phyloP scores from a whole-genome alignment of 805 yeast genomes.

The Ogataea ramenticola region DNA sequence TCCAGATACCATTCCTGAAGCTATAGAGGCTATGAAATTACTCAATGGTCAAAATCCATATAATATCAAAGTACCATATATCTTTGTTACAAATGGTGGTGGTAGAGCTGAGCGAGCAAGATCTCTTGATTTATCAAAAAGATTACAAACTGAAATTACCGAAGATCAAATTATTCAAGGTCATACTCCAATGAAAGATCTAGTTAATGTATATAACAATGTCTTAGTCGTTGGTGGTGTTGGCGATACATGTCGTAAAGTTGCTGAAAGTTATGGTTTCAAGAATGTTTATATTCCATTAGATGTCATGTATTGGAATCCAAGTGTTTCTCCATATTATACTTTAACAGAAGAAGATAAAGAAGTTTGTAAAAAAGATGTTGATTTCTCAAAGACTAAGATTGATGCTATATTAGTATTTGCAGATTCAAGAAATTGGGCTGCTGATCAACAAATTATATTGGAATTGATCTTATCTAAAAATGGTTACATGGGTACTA shows the following conservation, averaged over 20 bases:
- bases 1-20: slow-evolving; percentile 77
- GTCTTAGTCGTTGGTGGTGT: slow-evolving; percentile 88
- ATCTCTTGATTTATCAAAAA: slow-evolving; percentile 58
- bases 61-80: slow-evolving; percentile 74
- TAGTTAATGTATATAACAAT: slow-evolving; percentile 58
- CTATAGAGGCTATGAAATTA: slow-evolving; percentile 61
- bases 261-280: slow-evolving; percentile 81
- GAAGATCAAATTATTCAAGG: slow-evolving; percentile 86
- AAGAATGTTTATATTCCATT: slow-evolving; percentile 74
- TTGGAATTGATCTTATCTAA: slow-evolving; percentile 71
- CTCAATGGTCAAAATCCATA: slow-evolving; percentile 73
- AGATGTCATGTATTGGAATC: slow-evolving; percentile 81
- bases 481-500: slow-evolving; percentile 81
- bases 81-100: slow-evolving; percentile 88
- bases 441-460: slow-evolving; percentile 86
- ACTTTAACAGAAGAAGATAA: slow-evolving; percentile 67
- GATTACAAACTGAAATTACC: slow-evolving; percentile 54
- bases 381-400: slow-evolving; percentile 57
- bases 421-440: slow-evolving; percentile 92
- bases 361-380: slow-evolving; percentile 41
- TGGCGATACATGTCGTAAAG: slow-evolving; percentile 75
- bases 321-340: slow-evolving; percentile 81
- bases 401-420: slow-evolving; percentile 83
- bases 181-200: slow-evolving; percentile 88
- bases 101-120: slow-evolving; percentile 76